phyloP scores from a whole-genome alignment of 2,329 filamentous ascomycete genomes.

The Akanthomyces muscarius region DNA sequence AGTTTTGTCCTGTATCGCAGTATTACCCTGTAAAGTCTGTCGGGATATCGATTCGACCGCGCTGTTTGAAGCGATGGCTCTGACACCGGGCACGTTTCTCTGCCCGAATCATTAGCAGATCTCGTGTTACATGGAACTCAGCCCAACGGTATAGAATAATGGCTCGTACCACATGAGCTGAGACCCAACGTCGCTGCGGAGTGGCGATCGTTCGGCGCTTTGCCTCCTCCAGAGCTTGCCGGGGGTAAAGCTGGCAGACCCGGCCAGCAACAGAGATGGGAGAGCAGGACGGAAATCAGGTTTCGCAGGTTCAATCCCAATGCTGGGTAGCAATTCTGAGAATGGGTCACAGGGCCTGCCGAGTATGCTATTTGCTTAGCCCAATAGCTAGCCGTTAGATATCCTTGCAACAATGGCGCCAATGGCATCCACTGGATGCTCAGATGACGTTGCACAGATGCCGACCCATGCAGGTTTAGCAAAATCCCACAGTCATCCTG shows the following conservation, averaged over 20 bases:
- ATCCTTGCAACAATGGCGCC: slow-evolving; percentile 9
- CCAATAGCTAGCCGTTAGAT: background rate
- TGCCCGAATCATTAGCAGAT: background rate
- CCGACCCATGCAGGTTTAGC: background rate
- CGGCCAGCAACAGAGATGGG: background rate
- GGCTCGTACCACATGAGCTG: background rate
- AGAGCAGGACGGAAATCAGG: background rate
- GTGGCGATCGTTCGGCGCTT: background rate
- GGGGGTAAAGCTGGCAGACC: background rate
- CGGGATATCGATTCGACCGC: no score
- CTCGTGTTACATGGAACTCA: background rate
- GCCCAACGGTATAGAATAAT: background rate
- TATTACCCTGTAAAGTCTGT: background rate
- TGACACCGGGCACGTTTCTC: background rate
- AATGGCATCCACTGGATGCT: slow-evolving; percentile 2
- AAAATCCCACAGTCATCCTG: background rate
- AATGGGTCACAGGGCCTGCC: background rate
- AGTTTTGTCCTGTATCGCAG: background rate
- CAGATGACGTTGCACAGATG: slow-evolving; percentile 10
- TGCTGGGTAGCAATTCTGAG: background rate
- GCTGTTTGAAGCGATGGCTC: background rate
- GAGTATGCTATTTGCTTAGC: background rate
- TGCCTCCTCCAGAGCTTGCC: background rate
- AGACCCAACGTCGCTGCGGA: background rate
- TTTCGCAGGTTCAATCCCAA: background rate